These are phyloP conservation scores for Microdochium nivale DNA, from an alignment of 2,329 filamentous ascomycete species.

Conservation along the genomic window DNA sequence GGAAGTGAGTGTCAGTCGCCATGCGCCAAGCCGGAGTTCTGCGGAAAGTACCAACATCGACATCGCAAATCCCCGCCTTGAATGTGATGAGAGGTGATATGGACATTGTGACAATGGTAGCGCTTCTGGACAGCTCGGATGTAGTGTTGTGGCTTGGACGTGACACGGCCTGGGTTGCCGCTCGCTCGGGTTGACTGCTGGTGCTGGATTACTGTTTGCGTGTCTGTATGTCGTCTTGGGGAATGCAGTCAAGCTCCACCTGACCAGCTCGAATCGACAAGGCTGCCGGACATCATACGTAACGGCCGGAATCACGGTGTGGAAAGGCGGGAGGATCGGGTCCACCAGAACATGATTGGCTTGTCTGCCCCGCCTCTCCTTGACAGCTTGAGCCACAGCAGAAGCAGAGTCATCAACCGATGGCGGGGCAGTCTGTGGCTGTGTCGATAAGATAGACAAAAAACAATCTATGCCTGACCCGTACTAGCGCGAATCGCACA, in stretches of 20 bases:
- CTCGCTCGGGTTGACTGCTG: no score
- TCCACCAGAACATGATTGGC: background rate
- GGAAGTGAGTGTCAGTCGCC: conserved; percentile 6
- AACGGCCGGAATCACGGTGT: background rate
- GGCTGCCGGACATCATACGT: background rate
- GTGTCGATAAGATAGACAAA: background rate
- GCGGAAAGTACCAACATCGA: conserved; percentile 55
- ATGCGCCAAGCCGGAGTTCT: background rate
- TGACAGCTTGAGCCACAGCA: background rate
- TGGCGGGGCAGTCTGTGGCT: background rate
- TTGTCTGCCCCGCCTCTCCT: background rate
- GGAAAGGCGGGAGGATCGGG: background rate
- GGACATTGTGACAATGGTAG: conserved; percentile 52
- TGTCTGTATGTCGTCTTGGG: background rate
- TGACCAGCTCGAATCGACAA: background rate
- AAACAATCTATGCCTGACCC: background rate
- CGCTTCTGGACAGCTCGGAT: background rate
- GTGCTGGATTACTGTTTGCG: no score
- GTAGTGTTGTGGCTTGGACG: no score
- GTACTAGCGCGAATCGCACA: background rate
- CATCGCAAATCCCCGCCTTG: conserved; percentile 84
- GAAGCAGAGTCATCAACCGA: background rate
- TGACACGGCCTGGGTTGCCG: no score
- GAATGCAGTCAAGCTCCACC: background rate
- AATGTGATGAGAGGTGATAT: conserved; percentile 84